Evolutionary conservation across 495 filamentous ascomycete species (phyloP), one percentile per base, ranked within the genome.

Genomic region (Penicillium angulare): DNA sequence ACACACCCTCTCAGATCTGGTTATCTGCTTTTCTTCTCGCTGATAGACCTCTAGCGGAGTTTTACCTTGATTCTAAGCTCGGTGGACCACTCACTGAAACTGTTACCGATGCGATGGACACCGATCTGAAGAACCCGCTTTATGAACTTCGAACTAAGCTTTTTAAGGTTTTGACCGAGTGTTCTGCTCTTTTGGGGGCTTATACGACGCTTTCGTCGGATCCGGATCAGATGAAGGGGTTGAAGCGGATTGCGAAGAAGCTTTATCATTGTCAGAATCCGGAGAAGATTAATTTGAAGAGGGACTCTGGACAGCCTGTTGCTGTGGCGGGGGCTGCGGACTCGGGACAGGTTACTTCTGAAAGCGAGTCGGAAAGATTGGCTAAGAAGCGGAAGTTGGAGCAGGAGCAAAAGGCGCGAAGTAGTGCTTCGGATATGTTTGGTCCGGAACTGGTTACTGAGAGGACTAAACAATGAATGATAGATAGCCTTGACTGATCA

Each of bases 1-100:
- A 89, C 70, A 95, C 95, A 3, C 95, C 93, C 0, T 86, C 87
- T 12, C 93, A 98, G 66, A 93, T 97, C 64, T 91, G 89, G 85
- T 77, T 96, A 16, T 83, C 89, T 0, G 83, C 91, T 0, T 72
- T 97, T 22, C 73, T 83, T 12, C 72, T 92, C 46, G 87, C 83
- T 0, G 93, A 98, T 61, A 72, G 75, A 31, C 85, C 82, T 5
- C 72, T 97, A 12, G 80, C 84, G 1, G 71, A 81, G 55, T 85
- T 86, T 53, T 87, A 95, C 61, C 78, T 97, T 10, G 74, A 80
- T 33, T 76, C 83, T 2, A 95, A 93, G 59, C 79, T 95, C 35
- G 72, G 72, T 24, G 63, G 57, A 0, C 58, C 65, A n/a, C 43
- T 58, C 40, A 43, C 45, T 1, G 3, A 10, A 40, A 41, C 50